A percentile compares a stretch with the other conserved stretches of the same genome.
These are phyloP conservation scores for Nemania abortiva DNA, from an alignment of 2,329 filamentous ascomycete species.

Conservation along the genomic window DNA sequence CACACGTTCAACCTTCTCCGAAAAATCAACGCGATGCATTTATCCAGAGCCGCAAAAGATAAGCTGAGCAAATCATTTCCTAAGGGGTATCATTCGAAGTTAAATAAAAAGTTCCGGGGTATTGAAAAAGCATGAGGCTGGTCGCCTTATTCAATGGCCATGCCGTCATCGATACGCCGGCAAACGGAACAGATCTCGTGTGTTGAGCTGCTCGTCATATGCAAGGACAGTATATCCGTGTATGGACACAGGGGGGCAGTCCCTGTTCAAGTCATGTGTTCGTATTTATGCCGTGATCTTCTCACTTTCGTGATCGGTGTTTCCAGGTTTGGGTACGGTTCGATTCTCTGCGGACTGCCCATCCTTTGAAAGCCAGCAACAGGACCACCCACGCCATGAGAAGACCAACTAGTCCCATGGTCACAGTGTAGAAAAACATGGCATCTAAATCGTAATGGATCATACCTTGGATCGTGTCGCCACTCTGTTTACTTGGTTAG, in stretches of 20 bases:
- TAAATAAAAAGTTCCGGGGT: constrained; percentile 49
- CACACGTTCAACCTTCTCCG: neutral
- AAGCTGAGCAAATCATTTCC: constrained; percentile 28
- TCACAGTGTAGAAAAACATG: constrained; percentile 94
- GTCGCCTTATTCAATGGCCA: constrained; percentile 12
- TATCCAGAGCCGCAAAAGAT: constrained; percentile 20
- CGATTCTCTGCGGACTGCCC: constrained; percentile 71
- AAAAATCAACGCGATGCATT: constrained; percentile 15
- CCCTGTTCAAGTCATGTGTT: constrained; percentile 8
- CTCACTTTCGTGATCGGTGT: constrained; percentile 35
- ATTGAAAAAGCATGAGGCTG: constrained; percentile 29
- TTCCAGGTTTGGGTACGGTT: constrained; percentile 40
- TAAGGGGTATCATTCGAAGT: constrained; percentile 51
- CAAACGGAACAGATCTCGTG: constrained; percentile 28
- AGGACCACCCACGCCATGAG: constrained; percentile 88
- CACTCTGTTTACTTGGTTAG: constrained; percentile 64
- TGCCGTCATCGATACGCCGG: constrained; percentile 39
- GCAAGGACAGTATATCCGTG: constrained; percentile 21
- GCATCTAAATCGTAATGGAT: constrained; percentile 82
- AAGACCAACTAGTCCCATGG: constrained; percentile 83
- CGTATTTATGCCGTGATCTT: neutral
- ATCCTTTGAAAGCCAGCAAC: constrained; percentile 86
- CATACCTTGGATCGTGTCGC: constrained; percentile 82
- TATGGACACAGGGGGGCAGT: constrained; percentile 4
- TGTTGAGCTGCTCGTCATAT: constrained; percentile 33